These are phyloP conservation scores for Mycena kentingensis DNA, from an alignment of 768 basidiomycete species.

Conservation along the genomic window DNA sequence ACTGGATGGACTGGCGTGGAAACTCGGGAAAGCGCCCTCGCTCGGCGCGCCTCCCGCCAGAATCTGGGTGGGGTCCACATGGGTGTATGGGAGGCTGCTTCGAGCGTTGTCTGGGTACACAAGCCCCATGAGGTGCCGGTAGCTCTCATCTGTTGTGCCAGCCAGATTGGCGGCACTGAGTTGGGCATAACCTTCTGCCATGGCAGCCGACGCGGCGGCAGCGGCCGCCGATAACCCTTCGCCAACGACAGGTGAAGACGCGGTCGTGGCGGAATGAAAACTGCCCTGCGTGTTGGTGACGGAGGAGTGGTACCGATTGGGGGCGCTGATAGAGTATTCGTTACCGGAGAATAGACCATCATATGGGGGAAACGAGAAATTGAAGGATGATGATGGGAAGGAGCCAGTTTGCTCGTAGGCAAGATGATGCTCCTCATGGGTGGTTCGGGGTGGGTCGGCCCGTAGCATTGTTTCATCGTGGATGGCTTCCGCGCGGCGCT, in stretches of 20 bases:
- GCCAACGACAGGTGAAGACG: slow-evolving; percentile 25
- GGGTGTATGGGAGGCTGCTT: slow-evolving; percentile 57
- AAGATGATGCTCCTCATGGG: slow-evolving; percentile 42
- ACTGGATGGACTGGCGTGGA: slow-evolving; percentile 79
- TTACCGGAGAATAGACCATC: slow-evolving; percentile 58
- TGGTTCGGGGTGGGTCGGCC: slow-evolving; percentile 62
- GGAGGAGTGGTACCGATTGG: slow-evolving; percentile 21
- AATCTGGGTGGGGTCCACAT: slow-evolving; percentile 95
- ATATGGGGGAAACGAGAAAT: slow-evolving; percentile 70
- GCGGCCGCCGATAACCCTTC: slow-evolving; percentile 68
- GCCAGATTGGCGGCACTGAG: slow-evolving; percentile 56
- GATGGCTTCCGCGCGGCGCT: slow-evolving; percentile 80
- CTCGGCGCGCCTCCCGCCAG: slow-evolving; percentile 36
- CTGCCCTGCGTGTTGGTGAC: slow-evolving; percentile 25
- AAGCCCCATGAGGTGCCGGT: slow-evolving; percentile 66
- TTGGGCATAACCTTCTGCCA: slow-evolving; percentile 75
- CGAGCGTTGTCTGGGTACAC: slow-evolving; percentile 59
- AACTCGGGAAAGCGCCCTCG: slow-evolving; percentile 47
- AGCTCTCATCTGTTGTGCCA: slow-evolving; percentile 66
- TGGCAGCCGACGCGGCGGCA: slow-evolving; percentile 63
- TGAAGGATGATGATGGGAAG: slow-evolving; percentile 71
- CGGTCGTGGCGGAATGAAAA: slow-evolving; percentile 32
- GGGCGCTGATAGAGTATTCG: slow-evolving; percentile 25
- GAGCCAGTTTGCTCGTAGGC: slow-evolving; percentile 44
- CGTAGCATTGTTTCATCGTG: slow-evolving; percentile 80